phyloP scores from a whole-genome alignment of 345 rosid genomes.

The Viola odorata region DNA sequence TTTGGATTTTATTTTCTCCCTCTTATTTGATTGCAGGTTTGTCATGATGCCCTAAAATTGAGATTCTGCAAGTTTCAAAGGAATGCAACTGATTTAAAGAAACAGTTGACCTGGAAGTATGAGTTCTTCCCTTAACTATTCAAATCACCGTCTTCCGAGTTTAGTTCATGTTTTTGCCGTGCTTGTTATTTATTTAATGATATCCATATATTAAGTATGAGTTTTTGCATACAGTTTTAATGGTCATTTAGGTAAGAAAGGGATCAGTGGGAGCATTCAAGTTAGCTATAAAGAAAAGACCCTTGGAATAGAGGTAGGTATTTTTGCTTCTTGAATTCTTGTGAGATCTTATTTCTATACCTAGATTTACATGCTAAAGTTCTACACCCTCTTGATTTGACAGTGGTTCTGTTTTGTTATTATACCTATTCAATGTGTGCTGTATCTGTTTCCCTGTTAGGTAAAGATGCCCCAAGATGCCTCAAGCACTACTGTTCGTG shows the following conservation, averaged over 20 bases:
- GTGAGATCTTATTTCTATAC: background rate
- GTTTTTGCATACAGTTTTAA: slow-evolving; percentile 52
- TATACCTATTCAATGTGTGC: background rate
- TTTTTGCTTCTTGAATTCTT: slow-evolving; percentile 7
- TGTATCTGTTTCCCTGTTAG: slow-evolving; percentile 31
- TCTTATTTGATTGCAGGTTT: slow-evolving; percentile 46
- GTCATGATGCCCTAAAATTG: slow-evolving; percentile 51
- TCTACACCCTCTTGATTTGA: background rate
- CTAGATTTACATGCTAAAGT: background rate
- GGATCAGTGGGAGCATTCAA: slow-evolving; percentile 72
- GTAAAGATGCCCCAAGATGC: slow-evolving; percentile 99
- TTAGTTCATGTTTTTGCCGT: background rate
- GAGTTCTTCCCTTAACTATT: slow-evolving; percentile 12
- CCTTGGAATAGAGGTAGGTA: slow-evolving; percentile 70
- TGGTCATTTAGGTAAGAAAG: slow-evolving; percentile 77
- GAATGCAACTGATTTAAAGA: slow-evolving; percentile 50
- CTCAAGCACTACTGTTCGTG: slow-evolving; percentile 63
- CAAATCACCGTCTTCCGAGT: background rate
- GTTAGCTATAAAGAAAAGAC: slow-evolving; percentile 68
- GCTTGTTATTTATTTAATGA: slow-evolving; percentile 4
- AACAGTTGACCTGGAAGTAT: slow-evolving; percentile 83
- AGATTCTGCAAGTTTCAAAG: slow-evolving; percentile 64
- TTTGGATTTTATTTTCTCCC: background rate
- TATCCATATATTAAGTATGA: background rate
- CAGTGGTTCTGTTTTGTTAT: background rate